These are phyloP conservation scores for Penicillium sp. DNA, from an alignment of 2,329 filamentous ascomycete genomes.

Conservation along the genomic window DNA sequence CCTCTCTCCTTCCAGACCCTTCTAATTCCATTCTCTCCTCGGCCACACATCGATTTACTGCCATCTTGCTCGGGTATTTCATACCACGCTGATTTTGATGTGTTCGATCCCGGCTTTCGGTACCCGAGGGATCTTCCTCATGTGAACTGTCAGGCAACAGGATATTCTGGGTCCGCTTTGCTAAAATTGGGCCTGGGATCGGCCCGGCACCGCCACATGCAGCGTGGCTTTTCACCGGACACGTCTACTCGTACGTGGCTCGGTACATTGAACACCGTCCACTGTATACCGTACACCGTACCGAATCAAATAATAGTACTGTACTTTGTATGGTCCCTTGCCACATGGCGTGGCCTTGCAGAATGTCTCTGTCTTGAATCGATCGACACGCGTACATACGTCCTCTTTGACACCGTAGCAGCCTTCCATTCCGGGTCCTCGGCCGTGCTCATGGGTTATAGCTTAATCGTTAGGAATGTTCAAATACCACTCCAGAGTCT, in stretches of 20 bases:
- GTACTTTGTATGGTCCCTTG: conserved; percentile 1
- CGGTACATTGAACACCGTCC: too few species aligned
- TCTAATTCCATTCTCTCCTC: background rate
- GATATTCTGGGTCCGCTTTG: background rate
- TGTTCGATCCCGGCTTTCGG: conserved; percentile 9
- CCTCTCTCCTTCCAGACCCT: background rate
- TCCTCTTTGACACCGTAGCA: conserved; percentile 23
- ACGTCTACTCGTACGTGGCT: too few species aligned
- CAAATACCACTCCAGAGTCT: background rate
- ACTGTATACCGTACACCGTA: too few species aligned
- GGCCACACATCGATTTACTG: background rate
- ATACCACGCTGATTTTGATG: conserved; percentile 4
- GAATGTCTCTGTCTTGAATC: conserved; percentile 19
- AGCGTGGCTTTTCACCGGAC: background rate
- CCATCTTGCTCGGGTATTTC: background rate
- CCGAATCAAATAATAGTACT: too few species aligned
- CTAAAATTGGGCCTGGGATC: background rate
- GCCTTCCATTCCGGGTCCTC: conserved; percentile 20
- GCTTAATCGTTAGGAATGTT: background rate
- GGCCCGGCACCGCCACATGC: conserved; percentile 1
- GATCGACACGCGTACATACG: conserved; percentile 21
- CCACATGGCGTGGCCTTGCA: conserved; percentile 29
- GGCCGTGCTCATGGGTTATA: background rate
- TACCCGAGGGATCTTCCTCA: background rate
- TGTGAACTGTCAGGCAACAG: background rate